These are phyloP conservation scores for Psidium guajava DNA, from an alignment of 345 rosid genomes.

Conservation along the genomic window DNA sequence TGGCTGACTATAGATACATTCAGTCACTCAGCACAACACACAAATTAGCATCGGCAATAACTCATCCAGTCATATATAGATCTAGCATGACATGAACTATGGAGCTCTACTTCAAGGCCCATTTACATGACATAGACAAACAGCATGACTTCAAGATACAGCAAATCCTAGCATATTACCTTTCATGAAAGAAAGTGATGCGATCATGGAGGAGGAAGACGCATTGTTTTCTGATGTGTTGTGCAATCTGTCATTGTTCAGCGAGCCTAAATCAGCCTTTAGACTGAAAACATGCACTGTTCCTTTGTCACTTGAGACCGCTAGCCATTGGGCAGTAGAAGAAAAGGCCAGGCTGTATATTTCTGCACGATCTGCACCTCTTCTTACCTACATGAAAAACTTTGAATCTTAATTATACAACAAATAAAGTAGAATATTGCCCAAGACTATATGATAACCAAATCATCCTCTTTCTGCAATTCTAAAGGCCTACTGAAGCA, in stretches of 20 bases:
- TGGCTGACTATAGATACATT: background rate
- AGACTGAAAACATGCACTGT: conserved; percentile 50
- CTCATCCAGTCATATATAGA: background rate
- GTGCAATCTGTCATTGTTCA: conserved; percentile 7
- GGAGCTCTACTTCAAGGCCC: background rate
- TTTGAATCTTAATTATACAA: background rate
- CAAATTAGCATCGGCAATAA: background rate
- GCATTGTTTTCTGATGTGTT: conserved; percentile 3
- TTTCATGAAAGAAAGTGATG: conserved; percentile 38
- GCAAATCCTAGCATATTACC: conserved; percentile 15
- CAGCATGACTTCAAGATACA: background rate
- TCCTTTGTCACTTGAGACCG: conserved; percentile 53
- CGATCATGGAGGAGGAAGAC: conserved; percentile 14
- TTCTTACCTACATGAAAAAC: conserved; percentile 22
- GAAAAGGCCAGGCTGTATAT: conserved; percentile 50
- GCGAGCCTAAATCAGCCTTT: conserved; percentile 19
- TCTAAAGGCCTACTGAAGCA: background rate
- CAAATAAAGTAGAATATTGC: background rate
- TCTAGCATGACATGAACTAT: background rate
- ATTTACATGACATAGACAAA: background rate
- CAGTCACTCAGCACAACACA: background rate
- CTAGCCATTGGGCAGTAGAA: conserved; percentile 37
- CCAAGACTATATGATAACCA: background rate
- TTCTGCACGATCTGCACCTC: conserved; percentile 59
- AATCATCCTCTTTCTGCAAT: background rate